A percentile compares a stretch with the other conserved stretches of the same genome.
These are phyloP conservation scores for Sugiyamaella grinbergsii DNA, from an alignment of 1,139 yeast genomes.

Conservation along the genomic window DNA sequence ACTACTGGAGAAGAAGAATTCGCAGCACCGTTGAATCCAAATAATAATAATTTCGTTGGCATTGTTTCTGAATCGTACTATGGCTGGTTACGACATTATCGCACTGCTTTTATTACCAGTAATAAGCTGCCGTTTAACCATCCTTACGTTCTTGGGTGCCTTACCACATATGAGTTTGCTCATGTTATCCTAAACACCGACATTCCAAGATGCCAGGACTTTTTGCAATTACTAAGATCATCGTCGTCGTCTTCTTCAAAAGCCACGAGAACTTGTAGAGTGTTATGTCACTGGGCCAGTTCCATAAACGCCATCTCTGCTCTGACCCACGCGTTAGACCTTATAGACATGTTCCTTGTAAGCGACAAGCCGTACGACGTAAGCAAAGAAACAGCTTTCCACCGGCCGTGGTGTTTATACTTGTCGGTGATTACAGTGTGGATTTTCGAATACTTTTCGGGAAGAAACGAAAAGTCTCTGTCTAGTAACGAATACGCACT, in stretches of 20 bases:
- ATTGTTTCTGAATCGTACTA: constrained; percentile 32
- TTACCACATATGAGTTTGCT: constrained; percentile 35
- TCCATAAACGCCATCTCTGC: constrained; percentile 26
- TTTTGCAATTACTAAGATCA: constrained; percentile 23
- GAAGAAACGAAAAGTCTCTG: constrained; percentile 6
- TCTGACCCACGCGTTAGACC: constrained; percentile 33
- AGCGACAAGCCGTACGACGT: constrained; percentile 33
- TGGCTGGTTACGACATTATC: constrained; percentile 34
- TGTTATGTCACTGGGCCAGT: constrained; percentile 19
- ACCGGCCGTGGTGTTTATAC: constrained; percentile 35
- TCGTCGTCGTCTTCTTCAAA: constrained; percentile 11
- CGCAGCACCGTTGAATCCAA: constrained; percentile 12
- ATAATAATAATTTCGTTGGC: constrained; percentile 26
- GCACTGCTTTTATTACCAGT: constrained; percentile 31
- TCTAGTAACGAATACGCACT: neutral
- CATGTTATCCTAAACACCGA: constrained; percentile 32
- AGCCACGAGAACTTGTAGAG: constrained; percentile 7
- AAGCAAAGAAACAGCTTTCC: constrained; percentile 34
- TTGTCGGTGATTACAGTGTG: constrained; percentile 33
- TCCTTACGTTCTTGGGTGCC: constrained; percentile 35
- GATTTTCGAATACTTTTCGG: constrained; percentile 27
- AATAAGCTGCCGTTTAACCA: constrained; percentile 33
- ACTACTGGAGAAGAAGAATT: constrained; percentile 23
- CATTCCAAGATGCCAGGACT: constrained; percentile 27
- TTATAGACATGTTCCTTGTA: constrained; percentile 34